Conservation (phyloP, 306 rosid genomes). For the Sechiopsis laciniata region DNA sequence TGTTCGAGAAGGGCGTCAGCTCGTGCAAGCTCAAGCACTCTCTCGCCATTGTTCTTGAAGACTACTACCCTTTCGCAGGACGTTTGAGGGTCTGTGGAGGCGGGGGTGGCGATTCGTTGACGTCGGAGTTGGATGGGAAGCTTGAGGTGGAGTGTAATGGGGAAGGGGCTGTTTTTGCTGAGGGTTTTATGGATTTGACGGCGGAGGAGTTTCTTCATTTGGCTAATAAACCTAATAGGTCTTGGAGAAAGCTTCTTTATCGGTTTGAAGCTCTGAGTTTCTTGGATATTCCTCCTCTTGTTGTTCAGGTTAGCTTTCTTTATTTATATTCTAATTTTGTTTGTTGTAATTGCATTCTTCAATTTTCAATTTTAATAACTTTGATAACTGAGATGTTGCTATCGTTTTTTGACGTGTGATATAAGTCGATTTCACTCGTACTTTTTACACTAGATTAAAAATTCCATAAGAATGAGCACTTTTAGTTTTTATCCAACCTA, state of each 20-base stretch:
- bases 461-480: no score
- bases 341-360: neutral
- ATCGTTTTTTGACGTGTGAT: no score
- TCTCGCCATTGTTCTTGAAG: constrained; percentile 53
- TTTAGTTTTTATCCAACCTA: no score
- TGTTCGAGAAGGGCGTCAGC: constrained; percentile 49
- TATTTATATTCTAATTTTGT: no score
- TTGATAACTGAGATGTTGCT: no score
- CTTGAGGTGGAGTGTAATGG: constrained; percentile 76
- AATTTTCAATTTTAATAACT: no score
- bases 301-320: constrained; percentile 52
- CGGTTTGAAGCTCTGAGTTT: constrained; percentile 54
- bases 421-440: no score
- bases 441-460: no score
- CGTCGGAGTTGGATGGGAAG: constrained; percentile 39
- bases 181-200: constrained; percentile 68
- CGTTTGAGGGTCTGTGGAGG: constrained; percentile 35
- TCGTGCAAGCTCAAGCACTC: constrained; percentile 44
- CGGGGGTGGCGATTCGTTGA: neutral
- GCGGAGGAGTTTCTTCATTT: constrained; percentile 42
- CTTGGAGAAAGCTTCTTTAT: constrained; percentile 64
- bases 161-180: constrained; percentile 67
- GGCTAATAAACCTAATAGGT: constrained; percentile 50
- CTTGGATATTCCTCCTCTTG: constrained; percentile 77
- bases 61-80: constrained; percentile 86